Base-by-base conservation (phyloP, 495 filamentous ascomycete genomes). In the Trichoderma gamsii region DNA sequence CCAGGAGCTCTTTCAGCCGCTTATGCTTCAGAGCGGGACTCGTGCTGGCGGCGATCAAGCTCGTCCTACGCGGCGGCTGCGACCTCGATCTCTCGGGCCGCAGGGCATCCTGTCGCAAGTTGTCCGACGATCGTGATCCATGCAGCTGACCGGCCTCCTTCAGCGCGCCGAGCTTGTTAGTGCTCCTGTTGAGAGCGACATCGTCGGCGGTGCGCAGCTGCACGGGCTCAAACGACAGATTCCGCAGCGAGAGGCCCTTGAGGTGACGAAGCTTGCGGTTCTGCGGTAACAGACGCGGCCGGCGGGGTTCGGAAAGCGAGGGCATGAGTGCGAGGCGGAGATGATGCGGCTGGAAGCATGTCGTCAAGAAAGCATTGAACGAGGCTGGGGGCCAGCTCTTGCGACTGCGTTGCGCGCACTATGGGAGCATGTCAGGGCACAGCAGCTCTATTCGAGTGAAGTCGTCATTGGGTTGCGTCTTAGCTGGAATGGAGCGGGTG, bases 191-290 rank as follows among this genome's bases (percentile, higher is more conserved):
- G 46, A 97, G 85, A 66, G 88, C 90, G 66, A 90, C 90, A 74
- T 97, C 94, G 76, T 97, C 93, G 75, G 90, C 88, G 27, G 94
- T 93, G 72, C 86, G 89, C 52, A 89, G 86, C 64, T 86, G 86
- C 66, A 85, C 78, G 52, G 86, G 81, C 16, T 75, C 79, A 64
- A 93, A 86, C 67, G 87, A 85, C 44, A 97, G 80, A 75, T 97
- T 99, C 64, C 95, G 91, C 27, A 97, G 78, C 63, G 90, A 93
- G 64, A 99, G 87, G 65, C 91, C 92, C 70, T 90, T 87, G 18
- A 99, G 82, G 80, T 97, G 93, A 65, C 95, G 88, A 35, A 99
- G 83, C 76, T 89, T 93, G 71, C 93, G 88, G 75, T 96, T 97
- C 87, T 96, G 81, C 69, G 84, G 78, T 65, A 86, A 76, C 70